Evolutionary conservation across 1,284 basidiomycete species (phyloP).

Genomic region (Calocybe gambosa): DNA sequence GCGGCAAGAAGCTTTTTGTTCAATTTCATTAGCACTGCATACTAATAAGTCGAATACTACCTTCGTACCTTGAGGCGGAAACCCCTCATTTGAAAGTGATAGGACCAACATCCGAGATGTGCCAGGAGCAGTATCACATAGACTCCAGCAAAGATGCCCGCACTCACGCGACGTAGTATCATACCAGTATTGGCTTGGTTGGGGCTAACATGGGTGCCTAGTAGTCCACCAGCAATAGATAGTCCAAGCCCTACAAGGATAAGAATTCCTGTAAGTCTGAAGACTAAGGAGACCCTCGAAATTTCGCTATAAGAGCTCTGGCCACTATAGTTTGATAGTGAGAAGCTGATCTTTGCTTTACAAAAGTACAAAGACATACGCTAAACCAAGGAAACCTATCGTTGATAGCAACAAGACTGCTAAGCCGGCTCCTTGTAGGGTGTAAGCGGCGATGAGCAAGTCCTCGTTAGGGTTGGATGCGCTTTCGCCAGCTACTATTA

Average conservation of each 20-base stretch:
- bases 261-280: constrained; percentile 37
- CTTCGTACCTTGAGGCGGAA: constrained; percentile 42
- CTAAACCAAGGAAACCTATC: constrained; percentile 53
- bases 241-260: constrained; percentile 40
- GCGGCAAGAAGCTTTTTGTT: constrained; percentile 43
- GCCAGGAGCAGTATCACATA: constrained; percentile 39
- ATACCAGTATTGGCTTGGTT: constrained; percentile 25
- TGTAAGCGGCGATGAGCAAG: constrained; percentile 44
- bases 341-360: constrained; percentile 11
- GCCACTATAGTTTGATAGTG: constrained; percentile 25
- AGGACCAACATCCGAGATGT: constrained; percentile 43
- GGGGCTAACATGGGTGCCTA: constrained; percentile 28
- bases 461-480: constrained; percentile 30
- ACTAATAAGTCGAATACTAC: constrained; percentile 4
- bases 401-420: constrained; percentile 48
- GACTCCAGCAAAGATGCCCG: constrained; percentile 41
- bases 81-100: constrained; percentile 38
- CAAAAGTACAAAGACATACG: constrained; percentile 35
- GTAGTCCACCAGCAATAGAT: constrained; percentile 45
- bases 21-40: constrained; percentile 3
- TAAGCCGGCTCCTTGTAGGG: constrained; percentile 50
- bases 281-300: constrained; percentile 28
- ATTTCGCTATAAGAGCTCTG: constrained; percentile 43
- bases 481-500: constrained; percentile 48
- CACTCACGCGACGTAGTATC: constrained; percentile 43